phyloP scores from a whole-genome alignment of 345 rosid species.

The Abelmoschus esculentus region DNA sequence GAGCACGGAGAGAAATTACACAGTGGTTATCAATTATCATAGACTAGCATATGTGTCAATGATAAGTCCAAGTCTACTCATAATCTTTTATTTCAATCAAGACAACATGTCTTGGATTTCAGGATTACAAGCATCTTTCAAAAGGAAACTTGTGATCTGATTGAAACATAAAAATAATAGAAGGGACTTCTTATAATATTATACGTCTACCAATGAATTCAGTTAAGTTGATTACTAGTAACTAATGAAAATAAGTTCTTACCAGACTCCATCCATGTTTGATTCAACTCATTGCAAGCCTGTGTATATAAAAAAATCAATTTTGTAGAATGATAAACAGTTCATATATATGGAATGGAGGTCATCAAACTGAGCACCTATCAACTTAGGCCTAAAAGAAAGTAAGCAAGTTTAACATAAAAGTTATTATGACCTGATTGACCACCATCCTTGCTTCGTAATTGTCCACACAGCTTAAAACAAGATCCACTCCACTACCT shows the following conservation, averaged over 20 bases:
- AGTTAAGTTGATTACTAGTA: slow-evolving; percentile 2
- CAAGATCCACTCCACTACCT: slow-evolving; percentile 87
- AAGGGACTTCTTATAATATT: neutral
- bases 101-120: neutral
- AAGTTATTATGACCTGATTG: slow-evolving; percentile 59
- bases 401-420: neutral
- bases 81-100: neutral
- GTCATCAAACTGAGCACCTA: neutral
- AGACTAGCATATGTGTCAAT: slow-evolving; percentile 6
- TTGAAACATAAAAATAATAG: slow-evolving; percentile 2
- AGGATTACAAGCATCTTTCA: slow-evolving; percentile 2
- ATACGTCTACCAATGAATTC: slow-evolving; percentile 2
- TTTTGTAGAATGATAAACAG: neutral
- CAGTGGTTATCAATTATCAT: neutral
- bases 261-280: slow-evolving; percentile 99
- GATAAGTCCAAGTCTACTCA: neutral
- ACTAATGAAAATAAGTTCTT: slow-evolving; percentile 11
- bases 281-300: slow-evolving; percentile 94
- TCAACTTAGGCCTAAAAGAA: slow-evolving; percentile 2
- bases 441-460: slow-evolving; percentile 97
- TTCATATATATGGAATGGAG: slow-evolving; percentile 11
- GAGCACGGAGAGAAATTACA: neutral
- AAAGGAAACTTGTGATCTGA: neutral
- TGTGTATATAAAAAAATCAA: slow-evolving; percentile 23
- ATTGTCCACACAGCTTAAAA: slow-evolving; percentile 94